Evolutionary conservation across 805 yeast species (phyloP).

Genomic region (Kodamaea laetipori): DNA sequence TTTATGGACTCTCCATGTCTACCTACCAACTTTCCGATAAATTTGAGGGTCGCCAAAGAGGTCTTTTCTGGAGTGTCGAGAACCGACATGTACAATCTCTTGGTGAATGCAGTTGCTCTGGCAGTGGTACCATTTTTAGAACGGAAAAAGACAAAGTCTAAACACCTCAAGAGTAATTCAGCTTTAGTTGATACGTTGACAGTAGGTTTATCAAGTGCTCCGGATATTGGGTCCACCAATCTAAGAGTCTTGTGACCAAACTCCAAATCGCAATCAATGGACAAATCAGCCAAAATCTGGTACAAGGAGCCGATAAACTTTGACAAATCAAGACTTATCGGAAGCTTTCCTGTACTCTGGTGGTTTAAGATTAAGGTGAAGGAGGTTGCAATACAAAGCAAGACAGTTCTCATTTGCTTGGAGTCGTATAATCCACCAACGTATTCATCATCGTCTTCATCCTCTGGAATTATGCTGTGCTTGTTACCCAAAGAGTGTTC

Average conservation of each 20-base stretch:
- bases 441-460: constrained; percentile 24
- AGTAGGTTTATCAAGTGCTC: constrained; percentile 55
- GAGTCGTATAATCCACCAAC: constrained; percentile 34
- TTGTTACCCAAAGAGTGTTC: constrained; percentile 46
- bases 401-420: constrained; percentile 64
- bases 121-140: constrained; percentile 65
- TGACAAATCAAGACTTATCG: constrained; percentile 69
- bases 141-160: constrained; percentile 81
- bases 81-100: constrained; percentile 67
- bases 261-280: constrained; percentile 82
- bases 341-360: constrained; percentile 56
- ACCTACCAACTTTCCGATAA: constrained; percentile 72
- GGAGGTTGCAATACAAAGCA: constrained; percentile 86
- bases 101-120: constrained; percentile 80
- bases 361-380: constrained; percentile 82
- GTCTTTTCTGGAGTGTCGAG: constrained; percentile 89
- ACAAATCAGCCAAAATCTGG: constrained; percentile 61
- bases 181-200: constrained; percentile 89
- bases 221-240: constrained; percentile 66
- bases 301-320: constrained; percentile 78
- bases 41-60: constrained; percentile 71
- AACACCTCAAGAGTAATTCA: constrained; percentile 73
- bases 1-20: constrained; percentile 68
- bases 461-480: constrained; percentile 9
- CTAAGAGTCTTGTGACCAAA: constrained; percentile 80